These are phyloP conservation scores for Oryza meyeriana DNA, from an alignment of 176 grass and related monocot species.

Conservation along the genomic window DNA sequence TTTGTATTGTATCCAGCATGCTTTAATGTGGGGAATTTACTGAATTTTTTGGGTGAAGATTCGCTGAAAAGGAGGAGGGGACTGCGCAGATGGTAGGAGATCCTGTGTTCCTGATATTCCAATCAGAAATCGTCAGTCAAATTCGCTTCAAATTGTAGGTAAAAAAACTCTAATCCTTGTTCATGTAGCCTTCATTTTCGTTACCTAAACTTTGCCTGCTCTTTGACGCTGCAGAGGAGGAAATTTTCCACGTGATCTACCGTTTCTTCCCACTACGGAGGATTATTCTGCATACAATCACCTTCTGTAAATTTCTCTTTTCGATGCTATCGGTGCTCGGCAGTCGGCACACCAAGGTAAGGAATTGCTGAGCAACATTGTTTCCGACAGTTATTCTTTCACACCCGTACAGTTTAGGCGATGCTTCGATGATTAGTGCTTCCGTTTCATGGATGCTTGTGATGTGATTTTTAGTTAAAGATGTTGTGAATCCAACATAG, in stretches of 20 bases:
- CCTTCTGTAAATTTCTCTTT: constrained; percentile 47
- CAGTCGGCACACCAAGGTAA: constrained; percentile 33
- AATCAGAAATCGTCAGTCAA: not conserved
- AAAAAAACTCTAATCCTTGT: not conserved
- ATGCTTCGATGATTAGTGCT: not conserved
- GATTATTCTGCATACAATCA: constrained; percentile 37
- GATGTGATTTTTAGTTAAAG: not conserved
- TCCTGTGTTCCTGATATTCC: constrained; percentile 6
- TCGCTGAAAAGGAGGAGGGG: too few species aligned
- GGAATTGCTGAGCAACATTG: not conserved
- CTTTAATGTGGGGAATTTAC: not conserved
- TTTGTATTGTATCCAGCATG: not conserved
- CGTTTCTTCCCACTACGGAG: constrained; percentile 44
- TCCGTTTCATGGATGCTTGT: not conserved
- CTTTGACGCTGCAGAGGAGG: constrained; percentile 24
- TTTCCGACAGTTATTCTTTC: not conserved
- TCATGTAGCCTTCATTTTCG: not conserved
- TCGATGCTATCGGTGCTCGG: not conserved
- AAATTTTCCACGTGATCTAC: constrained; percentile 48
- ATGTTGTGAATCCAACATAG: not conserved
- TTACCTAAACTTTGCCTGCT: not conserved
- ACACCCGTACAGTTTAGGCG: not conserved
- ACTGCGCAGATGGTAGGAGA: too few species aligned
- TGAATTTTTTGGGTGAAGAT: constrained; percentile 42
- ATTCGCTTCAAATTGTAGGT: not conserved